Evolutionary conservation across 768 basidiomycete genomes (phyloP).

Genomic region (Baorangia bicolor): DNA sequence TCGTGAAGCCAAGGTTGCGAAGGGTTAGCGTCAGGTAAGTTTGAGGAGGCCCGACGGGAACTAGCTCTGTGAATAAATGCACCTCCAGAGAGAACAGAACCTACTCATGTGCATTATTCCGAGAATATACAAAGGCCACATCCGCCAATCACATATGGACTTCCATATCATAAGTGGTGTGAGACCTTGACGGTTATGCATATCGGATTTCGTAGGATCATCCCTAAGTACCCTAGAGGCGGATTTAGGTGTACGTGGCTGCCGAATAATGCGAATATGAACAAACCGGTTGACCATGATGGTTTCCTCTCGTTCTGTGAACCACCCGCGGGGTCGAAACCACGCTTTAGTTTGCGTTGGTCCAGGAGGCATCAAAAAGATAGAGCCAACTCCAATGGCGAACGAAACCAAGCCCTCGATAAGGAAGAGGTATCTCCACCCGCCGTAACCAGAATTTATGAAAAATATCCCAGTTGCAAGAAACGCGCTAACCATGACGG

Average conservation of each 20-base stretch:
- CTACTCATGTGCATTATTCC: constrained; percentile 43
- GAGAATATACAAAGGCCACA: constrained; percentile 65
- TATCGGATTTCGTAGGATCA: constrained; percentile 56
- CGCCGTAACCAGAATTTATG: constrained; percentile 25
- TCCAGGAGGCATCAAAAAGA: constrained; percentile 57
- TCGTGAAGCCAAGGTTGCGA: constrained; percentile 60
- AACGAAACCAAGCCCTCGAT: constrained; percentile 46
- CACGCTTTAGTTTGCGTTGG: constrained; percentile 56
- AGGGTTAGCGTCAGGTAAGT: constrained; percentile 65
- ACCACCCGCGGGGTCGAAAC: constrained; percentile 61
- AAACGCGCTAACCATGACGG: constrained; percentile 58
- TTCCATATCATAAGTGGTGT: constrained; percentile 47
- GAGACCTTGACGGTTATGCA: constrained; percentile 67
- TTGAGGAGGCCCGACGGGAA: constrained; percentile 59
- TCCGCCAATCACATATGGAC: constrained; percentile 55
- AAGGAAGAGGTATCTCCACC: constrained; percentile 34
- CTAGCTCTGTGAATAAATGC: constrained; percentile 24
- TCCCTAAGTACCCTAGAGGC: constrained; percentile 47
- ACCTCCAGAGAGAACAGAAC: constrained; percentile 8
- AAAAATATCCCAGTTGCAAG: constrained; percentile 60
- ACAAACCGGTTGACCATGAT: constrained; percentile 51
- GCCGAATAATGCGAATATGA: neutral
- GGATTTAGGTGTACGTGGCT: neutral
- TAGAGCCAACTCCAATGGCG: constrained; percentile 48
- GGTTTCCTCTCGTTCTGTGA: constrained; percentile 54